Evolutionary conservation across 2,329 filamentous ascomycete genomes (phyloP).

Genomic region (Orbilia blumenaviensis): DNA sequence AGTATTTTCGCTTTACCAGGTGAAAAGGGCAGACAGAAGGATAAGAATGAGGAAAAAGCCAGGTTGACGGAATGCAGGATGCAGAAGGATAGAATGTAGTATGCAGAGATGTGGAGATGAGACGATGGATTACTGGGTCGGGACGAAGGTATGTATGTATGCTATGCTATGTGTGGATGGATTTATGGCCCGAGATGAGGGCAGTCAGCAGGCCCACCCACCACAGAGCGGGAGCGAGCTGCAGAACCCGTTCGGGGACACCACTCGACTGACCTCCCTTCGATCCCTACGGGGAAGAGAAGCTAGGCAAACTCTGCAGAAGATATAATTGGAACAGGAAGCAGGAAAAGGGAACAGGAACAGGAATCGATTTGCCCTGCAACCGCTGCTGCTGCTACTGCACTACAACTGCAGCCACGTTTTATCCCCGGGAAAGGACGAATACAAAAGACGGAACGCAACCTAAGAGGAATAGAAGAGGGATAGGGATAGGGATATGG

Average conservation of each 20-base stretch:
- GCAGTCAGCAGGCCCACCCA: not conserved
- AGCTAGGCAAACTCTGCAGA: constrained; percentile 14
- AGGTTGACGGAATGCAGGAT: not conserved
- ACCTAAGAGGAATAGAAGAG: too few relatives aligned
- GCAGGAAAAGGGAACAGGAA: not conserved
- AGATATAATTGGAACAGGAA: constrained; percentile 10
- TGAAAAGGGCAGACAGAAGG: not conserved
- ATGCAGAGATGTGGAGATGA: too few relatives aligned
- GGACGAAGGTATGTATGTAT: too few relatives aligned
- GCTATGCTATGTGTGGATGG: too few relatives aligned
- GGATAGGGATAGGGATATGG: too few relatives aligned
- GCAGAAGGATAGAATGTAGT: not conserved
- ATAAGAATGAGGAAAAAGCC: constrained; percentile 1
- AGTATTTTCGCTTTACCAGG: constrained; percentile 14
- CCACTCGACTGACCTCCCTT: too few relatives aligned
- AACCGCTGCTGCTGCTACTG: too few relatives aligned
- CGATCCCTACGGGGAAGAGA: not conserved
- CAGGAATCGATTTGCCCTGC: too few relatives aligned
- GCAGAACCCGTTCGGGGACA: not conserved
- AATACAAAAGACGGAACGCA: not conserved
- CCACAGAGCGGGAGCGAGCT: not conserved
- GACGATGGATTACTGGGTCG: too few relatives aligned
- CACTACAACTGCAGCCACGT: not conserved
- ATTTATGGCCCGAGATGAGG: constrained; percentile 21
- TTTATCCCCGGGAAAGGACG: not conserved